phyloP scores from a whole-genome alignment of 108 stramenopile genomes.

The Ochromonas danica region DNA sequence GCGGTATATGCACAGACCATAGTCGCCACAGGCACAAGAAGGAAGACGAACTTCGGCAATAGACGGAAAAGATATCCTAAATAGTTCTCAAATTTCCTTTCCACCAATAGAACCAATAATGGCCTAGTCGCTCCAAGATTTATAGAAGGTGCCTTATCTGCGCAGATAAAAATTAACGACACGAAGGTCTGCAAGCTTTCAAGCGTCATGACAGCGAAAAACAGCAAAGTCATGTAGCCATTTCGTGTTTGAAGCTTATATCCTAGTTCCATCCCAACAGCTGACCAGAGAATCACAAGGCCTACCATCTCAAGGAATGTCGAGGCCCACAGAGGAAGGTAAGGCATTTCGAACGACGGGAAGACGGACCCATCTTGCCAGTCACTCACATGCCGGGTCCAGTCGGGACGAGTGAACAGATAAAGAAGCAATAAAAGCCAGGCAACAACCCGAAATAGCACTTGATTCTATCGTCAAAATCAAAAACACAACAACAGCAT shows the following conservation, averaged over 20 bases:
- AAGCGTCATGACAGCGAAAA: background rate
- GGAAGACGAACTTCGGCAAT: constrained; percentile 3
- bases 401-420: background rate
- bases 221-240: background rate
- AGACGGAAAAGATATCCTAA: background rate
- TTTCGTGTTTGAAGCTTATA: background rate
- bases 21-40: background rate
- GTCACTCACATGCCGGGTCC: background rate
- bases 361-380: background rate
- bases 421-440: constrained; percentile 5
- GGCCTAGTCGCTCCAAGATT: too few species aligned
- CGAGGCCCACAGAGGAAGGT: background rate
- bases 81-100: background rate
- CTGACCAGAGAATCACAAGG: background rate
- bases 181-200: background rate
- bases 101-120: background rate
- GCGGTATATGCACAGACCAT: background rate
- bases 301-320: background rate
- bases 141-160: too few species aligned
- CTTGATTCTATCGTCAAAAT: constrained; percentile 22
- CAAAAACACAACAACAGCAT: background rate
- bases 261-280: background rate
- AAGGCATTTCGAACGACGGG: background rate
- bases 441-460: constrained; percentile 10
- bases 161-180: background rate